Conservation (phyloP, 805 yeast genomes). For the Cyberlindnera bimundalis region DNA sequence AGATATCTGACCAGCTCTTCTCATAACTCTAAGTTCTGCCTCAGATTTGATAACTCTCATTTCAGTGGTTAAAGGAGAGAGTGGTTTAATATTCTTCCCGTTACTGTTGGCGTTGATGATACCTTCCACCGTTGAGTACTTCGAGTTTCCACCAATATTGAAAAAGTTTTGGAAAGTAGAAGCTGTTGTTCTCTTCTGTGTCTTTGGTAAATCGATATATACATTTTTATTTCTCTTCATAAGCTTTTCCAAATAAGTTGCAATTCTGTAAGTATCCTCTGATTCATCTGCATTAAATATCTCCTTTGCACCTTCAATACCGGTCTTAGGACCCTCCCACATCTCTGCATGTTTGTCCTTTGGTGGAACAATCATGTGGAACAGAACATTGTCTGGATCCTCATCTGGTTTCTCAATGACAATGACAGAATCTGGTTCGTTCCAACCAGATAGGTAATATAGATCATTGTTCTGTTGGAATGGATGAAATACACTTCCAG, state of each 20-base stretch:
- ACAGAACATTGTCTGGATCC: slow-evolving; percentile 48
- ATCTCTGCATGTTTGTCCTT: slow-evolving; percentile 73
- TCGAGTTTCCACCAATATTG: slow-evolving; percentile 26
- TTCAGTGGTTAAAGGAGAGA: slow-evolving; percentile 40
- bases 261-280: slow-evolving; percentile 44
- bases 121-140: slow-evolving; percentile 27
- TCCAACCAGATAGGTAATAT: slow-evolving; percentile 86
- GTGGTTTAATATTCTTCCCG: slow-evolving; percentile 40
- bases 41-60: slow-evolving; percentile 71
- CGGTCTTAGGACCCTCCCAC: slow-evolving; percentile 96
- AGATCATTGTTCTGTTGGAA: slow-evolving; percentile 92
- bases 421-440: slow-evolving; percentile 79
- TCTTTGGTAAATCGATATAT: slow-evolving; percentile 48
- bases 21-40: slow-evolving; percentile 74
- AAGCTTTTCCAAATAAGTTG: slow-evolving; percentile 43
- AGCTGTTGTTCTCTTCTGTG: slow-evolving; percentile 17
- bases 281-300: slow-evolving; percentile 86
- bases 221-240: slow-evolving; percentile 47
- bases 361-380: slow-evolving; percentile 84
- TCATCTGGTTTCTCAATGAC: slow-evolving; percentile 59
- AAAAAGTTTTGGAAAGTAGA: slow-evolving; percentile 30
- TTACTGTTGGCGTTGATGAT: slow-evolving; percentile 24
- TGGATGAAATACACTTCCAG: slow-evolving; percentile 88
- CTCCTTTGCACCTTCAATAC: slow-evolving; percentile 75
- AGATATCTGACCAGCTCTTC: slow-evolving; percentile 77